phyloP scores from a whole-genome alignment of 495 filamentous ascomycete species.

The Jackrogersella multiformis region DNA sequence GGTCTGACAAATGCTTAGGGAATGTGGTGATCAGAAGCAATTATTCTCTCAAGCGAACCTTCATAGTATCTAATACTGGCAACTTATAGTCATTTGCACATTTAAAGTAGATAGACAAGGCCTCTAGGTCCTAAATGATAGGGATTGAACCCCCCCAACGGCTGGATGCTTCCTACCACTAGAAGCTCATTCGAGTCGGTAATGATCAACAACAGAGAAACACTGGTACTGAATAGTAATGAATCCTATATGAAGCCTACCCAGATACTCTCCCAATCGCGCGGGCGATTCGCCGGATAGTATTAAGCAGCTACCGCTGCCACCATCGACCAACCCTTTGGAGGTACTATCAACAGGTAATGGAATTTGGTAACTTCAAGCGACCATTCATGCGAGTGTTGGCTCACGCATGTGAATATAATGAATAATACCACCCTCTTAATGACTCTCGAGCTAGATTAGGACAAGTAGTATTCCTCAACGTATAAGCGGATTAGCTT shows the following conservation, averaged over 20 bases:
- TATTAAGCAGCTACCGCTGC: neutral
- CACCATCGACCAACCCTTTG: neutral
- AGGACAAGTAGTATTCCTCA: neutral
- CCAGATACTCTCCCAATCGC: neutral
- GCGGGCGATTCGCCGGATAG: neutral
- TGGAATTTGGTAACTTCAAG: neutral
- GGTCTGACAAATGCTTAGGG: neutral
- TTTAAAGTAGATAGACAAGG: neutral
- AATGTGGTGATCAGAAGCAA: neutral
- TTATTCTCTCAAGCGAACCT: no score
- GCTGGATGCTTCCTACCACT: constrained; percentile 9
- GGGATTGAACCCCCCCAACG: constrained; percentile 5
- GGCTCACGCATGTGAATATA: neutral
- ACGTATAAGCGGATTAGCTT: neutral
- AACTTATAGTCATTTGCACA: neutral
- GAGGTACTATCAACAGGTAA: neutral
- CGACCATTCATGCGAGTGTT: neutral
- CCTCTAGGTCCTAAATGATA: neutral
- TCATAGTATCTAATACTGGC: no score
- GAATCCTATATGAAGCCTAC: neutral
- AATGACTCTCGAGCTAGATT: neutral
- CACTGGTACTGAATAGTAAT: neutral
- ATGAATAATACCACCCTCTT: neutral
- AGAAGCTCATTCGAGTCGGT: neutral
- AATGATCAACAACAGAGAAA: constrained; percentile 6